These are phyloP conservation scores for Schizothecium vesticola DNA, from an alignment of 495 filamentous ascomycete genomes.

Conservation along the genomic window DNA sequence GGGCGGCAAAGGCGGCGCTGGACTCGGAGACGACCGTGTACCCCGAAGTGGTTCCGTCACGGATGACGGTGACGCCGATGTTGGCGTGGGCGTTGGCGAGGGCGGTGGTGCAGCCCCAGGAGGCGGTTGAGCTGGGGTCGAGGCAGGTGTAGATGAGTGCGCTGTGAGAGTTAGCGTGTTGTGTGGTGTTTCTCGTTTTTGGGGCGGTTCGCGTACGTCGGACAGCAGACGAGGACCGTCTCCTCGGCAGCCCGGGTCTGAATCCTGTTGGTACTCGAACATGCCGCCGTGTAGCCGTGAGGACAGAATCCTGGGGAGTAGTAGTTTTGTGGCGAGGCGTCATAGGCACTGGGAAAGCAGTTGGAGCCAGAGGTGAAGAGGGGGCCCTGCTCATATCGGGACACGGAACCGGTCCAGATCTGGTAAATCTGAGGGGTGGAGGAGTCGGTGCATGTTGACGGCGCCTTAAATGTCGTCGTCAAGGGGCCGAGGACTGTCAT, in stretches of 20 bases:
- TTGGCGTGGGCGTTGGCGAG: slow-evolving; percentile 10
- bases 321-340: slow-evolving; percentile 25
- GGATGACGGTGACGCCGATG: slow-evolving; percentile 17
- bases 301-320: slow-evolving; percentile 32
- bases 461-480: slow-evolving; percentile 27
- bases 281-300: slow-evolving; percentile 28
- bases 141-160: slow-evolving; percentile 20
- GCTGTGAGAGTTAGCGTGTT: background rate
- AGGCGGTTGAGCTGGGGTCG: background rate
- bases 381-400: slow-evolving; percentile 24
- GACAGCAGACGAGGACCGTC: slow-evolving; percentile 28
- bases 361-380: slow-evolving; percentile 18
- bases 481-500: slow-evolving; percentile 30
- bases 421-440: slow-evolving; percentile 23
- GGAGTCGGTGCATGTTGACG: slow-evolving; percentile 26
- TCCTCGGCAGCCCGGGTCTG: slow-evolving; percentile 13
- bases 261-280: slow-evolving; percentile 13
- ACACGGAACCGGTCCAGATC: slow-evolving; percentile 13
- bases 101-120: slow-evolving; percentile 23
- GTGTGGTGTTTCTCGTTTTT: background rate
- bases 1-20: slow-evolving; percentile 20
- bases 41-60: slow-evolving; percentile 9
- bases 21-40: slow-evolving; percentile 10
- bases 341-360: slow-evolving; percentile 28
- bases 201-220: slow-evolving; percentile 19